Percentiles rank a stretch among this genome's conserved stretches.
Conservation (phyloP, 805 yeast genomes). For the Wickerhamiella kazuoi region DNA sequence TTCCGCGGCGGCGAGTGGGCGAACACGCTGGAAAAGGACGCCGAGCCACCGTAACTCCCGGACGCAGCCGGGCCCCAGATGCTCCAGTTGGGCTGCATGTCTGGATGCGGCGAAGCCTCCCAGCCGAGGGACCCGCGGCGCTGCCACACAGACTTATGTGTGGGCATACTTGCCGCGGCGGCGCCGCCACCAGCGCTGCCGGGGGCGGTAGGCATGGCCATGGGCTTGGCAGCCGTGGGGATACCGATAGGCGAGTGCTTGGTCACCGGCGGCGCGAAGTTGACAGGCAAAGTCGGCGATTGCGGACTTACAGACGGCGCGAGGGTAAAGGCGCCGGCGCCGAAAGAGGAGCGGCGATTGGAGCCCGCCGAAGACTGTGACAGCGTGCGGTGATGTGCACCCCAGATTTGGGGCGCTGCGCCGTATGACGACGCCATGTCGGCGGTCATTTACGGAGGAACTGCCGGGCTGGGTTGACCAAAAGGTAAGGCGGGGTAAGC, state of each 20-base stretch:
- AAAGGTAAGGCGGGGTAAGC: too few relatives aligned
- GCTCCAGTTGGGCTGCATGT: slow-evolving; percentile 9
- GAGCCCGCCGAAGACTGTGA: not conserved
- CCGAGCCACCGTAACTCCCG: not conserved
- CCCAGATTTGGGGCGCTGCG: not conserved
- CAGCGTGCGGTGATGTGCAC: not conserved
- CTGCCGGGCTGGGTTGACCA: too few relatives aligned
- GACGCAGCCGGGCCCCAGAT: slow-evolving; percentile 8
- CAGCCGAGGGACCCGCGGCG: not conserved
- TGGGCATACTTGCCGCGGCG: not conserved
- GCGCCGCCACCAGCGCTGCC: too few relatives aligned
- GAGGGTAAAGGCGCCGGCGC: not conserved
- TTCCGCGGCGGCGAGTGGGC: not conserved
- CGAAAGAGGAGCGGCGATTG: not conserved
- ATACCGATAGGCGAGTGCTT: too few relatives aligned
- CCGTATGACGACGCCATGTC: not conserved
- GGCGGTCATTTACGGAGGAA: too few relatives aligned
- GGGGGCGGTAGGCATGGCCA: too few relatives aligned
- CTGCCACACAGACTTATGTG: not conserved
- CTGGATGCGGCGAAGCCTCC: slow-evolving; percentile 1
- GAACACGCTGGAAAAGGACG: not conserved
- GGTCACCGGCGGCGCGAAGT: too few relatives aligned
- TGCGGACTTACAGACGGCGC: not conserved
- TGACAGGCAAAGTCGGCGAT: not conserved
- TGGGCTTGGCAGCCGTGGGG: too few relatives aligned